Percentiles rank a stretch among this genome's conserved stretches.
Evolutionary conservation across 495 filamentous ascomycete species (phyloP).

Genomic region (Pyrenula aspistea): DNA sequence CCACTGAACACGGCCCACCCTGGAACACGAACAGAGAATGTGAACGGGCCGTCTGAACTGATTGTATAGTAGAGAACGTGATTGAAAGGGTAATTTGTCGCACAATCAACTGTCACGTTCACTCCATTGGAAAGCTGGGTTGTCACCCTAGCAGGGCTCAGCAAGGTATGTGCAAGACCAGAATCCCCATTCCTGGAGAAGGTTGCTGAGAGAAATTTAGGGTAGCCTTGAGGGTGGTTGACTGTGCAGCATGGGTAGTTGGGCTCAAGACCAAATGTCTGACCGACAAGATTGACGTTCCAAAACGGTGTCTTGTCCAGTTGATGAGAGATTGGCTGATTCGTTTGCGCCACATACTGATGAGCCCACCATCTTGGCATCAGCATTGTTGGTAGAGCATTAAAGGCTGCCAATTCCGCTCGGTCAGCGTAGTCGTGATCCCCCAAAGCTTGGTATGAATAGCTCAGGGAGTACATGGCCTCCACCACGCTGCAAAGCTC

Average conservation of each 20-base stretch:
- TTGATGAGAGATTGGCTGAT: slow-evolving; percentile 37
- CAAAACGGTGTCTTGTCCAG: slow-evolving; percentile 36
- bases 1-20: slow-evolving; percentile 26
- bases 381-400: slow-evolving; percentile 42
- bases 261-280: slow-evolving; percentile 19
- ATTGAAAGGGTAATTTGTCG: slow-evolving; percentile 43
- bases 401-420: slow-evolving; percentile 46
- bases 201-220: slow-evolving; percentile 38
- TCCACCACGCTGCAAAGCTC: slow-evolving; percentile 32
- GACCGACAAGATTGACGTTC: slow-evolving; percentile 20
- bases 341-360: slow-evolving; percentile 46
- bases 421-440: slow-evolving; percentile 42
- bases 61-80: slow-evolving; percentile 35
- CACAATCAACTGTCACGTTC: slow-evolving; percentile 11
- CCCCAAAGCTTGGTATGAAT: slow-evolving; percentile 27
- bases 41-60: slow-evolving; percentile 20
- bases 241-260: slow-evolving; percentile 50
- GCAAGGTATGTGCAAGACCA: slow-evolving; percentile 12
- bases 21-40: slow-evolving; percentile 39
- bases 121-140: slow-evolving; percentile 6
- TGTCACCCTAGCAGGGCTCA: slow-evolving; percentile 8
- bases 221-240: slow-evolving; percentile 48
- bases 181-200: slow-evolving; percentile 13
- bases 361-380: slow-evolving; percentile 49
- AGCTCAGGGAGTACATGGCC: slow-evolving; percentile 29